Percentiles rank a stretch among this genome's conserved stretches.
phyloP scores from a whole-genome alignment of 2,329 filamentous ascomycete genomes.

The Didymella exigua region DNA sequence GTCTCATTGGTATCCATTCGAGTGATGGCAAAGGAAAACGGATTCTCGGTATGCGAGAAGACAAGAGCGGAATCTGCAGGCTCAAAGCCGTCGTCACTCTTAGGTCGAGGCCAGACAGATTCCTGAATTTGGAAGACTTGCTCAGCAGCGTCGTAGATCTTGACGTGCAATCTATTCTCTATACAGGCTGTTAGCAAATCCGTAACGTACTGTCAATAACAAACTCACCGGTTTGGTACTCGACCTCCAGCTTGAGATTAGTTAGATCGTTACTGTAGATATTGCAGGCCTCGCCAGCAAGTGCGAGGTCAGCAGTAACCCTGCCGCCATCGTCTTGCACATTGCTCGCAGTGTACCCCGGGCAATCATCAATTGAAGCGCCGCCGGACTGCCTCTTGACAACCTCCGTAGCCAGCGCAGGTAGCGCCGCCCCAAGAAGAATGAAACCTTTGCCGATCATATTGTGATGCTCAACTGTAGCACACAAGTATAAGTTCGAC shows the following conservation, averaged over 20 bases:
- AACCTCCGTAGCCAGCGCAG: constrained; percentile 25
- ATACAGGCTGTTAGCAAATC: constrained; percentile 30
- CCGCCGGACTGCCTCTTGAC: constrained; percentile 22
- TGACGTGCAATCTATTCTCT: constrained; percentile 72
- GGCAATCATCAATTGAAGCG: constrained; percentile 54
- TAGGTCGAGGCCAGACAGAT: constrained; percentile 67
- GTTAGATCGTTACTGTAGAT: constrained; percentile 63
- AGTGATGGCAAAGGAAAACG: constrained; percentile 70
- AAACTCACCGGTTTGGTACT: constrained; percentile 63
- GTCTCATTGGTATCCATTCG: constrained; percentile 62
- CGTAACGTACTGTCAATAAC: constrained; percentile 64
- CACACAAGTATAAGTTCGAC: background rate
- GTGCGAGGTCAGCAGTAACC: constrained; percentile 69
- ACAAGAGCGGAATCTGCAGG: constrained; percentile 54
- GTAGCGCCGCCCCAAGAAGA: constrained; percentile 29
- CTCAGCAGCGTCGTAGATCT: constrained; percentile 71
- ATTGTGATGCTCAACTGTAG: constrained; percentile 16
- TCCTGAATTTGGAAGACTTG: constrained; percentile 76
- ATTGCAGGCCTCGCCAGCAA: constrained; percentile 70
- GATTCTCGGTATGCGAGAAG: constrained; percentile 61
- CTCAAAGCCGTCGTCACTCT: constrained; percentile 33
- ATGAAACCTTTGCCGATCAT: constrained; percentile 34
- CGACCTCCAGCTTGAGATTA: constrained; percentile 61
- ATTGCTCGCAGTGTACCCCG: constrained; percentile 70
- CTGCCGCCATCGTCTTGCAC: constrained; percentile 58